phyloP scores from a whole-genome alignment of 768 basidiomycete genomes.

The Trametes punicea region DNA sequence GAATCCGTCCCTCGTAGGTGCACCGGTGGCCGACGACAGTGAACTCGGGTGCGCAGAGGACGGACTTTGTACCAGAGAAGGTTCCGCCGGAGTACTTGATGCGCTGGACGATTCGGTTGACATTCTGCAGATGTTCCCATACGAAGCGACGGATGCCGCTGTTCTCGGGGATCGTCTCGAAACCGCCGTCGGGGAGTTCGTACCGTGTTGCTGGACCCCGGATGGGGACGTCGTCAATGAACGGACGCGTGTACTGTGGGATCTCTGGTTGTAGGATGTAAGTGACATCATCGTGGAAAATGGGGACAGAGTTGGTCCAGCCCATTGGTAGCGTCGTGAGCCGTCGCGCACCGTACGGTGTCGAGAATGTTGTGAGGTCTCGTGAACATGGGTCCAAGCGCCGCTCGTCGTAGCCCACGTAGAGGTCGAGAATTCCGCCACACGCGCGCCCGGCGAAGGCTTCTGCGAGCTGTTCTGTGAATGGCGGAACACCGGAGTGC shows the following conservation, averaged over 20 bases:
- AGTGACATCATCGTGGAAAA: constrained; percentile 22
- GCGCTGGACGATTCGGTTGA: constrained; percentile 22
- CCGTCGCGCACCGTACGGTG: constrained; percentile 17
- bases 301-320: constrained; percentile 23
- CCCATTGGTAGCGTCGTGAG: constrained; percentile 19
- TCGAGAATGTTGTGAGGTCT: constrained; percentile 23
- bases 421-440: constrained; percentile 22
- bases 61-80: constrained; percentile 13
- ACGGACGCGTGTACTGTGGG: no score
- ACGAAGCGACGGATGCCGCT: constrained; percentile 21
- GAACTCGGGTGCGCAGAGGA: no score
- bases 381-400: constrained; percentile 6
- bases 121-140: constrained; percentile 24
- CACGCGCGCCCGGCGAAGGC: constrained; percentile 17
- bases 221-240: constrained; percentile 27
- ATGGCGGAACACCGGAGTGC: constrained; percentile 35
- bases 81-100: constrained; percentile 15
- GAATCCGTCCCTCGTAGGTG: no score
- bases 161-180: constrained; percentile 10
- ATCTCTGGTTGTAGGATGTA: constrained; percentile 27
- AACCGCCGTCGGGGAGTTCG: not conserved
- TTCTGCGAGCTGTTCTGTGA: constrained; percentile 32
- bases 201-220: constrained; percentile 21
- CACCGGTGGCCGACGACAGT: no score
- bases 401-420: constrained; percentile 16